phyloP scores from a whole-genome alignment of 1,284 basidiomycete genomes.

The Rhodotorula sp. region DNA sequence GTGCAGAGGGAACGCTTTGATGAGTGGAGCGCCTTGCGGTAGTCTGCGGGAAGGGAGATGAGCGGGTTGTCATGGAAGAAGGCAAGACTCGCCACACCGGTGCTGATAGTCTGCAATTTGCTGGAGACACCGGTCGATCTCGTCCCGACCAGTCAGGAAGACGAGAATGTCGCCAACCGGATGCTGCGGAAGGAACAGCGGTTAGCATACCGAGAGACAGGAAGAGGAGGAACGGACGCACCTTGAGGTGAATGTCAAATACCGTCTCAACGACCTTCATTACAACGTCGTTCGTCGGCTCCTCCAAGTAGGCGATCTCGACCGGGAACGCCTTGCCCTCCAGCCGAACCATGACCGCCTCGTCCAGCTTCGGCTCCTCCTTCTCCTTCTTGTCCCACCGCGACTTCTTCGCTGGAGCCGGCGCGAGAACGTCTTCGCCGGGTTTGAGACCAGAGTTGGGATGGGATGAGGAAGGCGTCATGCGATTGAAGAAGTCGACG shows the following conservation, averaged over 20 bases:
- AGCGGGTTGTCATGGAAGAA: background rate
- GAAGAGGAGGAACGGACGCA: conserved; percentile 44
- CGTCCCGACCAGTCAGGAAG: conserved; percentile 51
- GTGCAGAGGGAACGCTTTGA: conserved; percentile 72
- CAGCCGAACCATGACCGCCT: conserved; percentile 47
- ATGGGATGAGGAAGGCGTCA: conserved; percentile 2
- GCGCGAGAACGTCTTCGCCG: conserved; percentile 48
- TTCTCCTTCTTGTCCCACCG: conserved; percentile 25
- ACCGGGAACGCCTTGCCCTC: conserved; percentile 50
- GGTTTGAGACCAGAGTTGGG: conserved; percentile 26
- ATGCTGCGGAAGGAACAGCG: conserved; percentile 37
- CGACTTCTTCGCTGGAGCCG: conserved; percentile 18
- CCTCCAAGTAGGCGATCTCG: conserved; percentile 48
- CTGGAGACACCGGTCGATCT: conserved; percentile 72
- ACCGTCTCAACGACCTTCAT: conserved; percentile 48
- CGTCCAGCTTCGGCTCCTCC: conserved; percentile 20
- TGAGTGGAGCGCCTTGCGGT: conserved; percentile 54
- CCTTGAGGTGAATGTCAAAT: conserved; percentile 57
- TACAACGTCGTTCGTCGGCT: conserved; percentile 49
- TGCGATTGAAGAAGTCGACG: conserved; percentile 75
- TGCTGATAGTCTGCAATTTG: conserved; percentile 73
- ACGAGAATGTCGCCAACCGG: conserved; percentile 53
- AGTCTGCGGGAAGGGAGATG: conserved; percentile 54
- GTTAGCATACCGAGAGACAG: conserved; percentile 11
- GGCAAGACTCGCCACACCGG: conserved; percentile 55